Evolutionary conservation across 139 green algal genomes (phyloP), one percentile per base, ranked within the genome.

Genomic region (Picochlorum costavermella): DNA sequence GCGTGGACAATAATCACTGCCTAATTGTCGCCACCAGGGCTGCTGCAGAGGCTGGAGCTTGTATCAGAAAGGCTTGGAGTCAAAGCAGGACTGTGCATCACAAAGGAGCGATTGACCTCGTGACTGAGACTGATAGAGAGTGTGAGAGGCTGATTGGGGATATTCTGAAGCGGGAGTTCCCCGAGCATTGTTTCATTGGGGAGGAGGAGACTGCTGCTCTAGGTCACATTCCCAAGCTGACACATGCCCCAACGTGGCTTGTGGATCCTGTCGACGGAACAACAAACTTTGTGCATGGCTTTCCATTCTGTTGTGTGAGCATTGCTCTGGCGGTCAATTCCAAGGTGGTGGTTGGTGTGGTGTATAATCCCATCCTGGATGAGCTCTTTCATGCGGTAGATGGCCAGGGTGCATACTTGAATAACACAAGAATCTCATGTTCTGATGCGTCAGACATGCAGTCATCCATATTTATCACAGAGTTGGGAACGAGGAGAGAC

Each of bases 221-320:
- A 48, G 85, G 75, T 1, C 80, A 72, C 55, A 68, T 74, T 23
- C 55, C 50, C 1, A 56, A 79, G 48, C 71, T 95, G 17, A 92
- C 83, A 4, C 82, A 92, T 28, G 80, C 65, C 3, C 94, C 94
- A 26, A 99, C 94, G 1, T 99, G 94, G 93, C 90, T 95, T 80
- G 67, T 83, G 5, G 86, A 91, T 56, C 85, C 85, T 1, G 67
- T 91, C 17, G 86, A 80, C 31, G 70, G 93, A 48, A 99, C 94
- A 16, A 98, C 94, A 60, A 99, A 99, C 80, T 99, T 99, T 75
- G 94, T 99, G 56, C 94, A 99, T 69, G 50, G 80, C 45, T 97
- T 88, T 60, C 94, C 94, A 6, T 96, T 96, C 68, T 82, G 85
- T 12, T 98, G 91, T 66, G 89, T 96, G 6, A 88, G 77, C 70